Percentiles rank a stretch among this genome's conserved stretches.
These are phyloP conservation scores for Mycena galericulata DNA, from an alignment of 768 basidiomycete species.

Conservation along the genomic window DNA sequence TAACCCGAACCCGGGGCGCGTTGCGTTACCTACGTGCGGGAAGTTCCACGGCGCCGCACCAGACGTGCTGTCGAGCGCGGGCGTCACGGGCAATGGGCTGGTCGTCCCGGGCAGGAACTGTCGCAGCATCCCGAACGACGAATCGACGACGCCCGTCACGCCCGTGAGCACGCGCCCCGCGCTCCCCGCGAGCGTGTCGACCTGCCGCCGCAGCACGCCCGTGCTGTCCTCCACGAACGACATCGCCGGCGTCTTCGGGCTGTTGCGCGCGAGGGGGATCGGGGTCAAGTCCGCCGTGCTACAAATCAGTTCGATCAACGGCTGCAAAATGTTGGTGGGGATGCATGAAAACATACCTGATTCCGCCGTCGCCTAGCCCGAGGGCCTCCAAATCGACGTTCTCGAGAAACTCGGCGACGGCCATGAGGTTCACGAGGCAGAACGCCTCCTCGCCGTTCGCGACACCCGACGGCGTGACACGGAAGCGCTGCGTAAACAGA, in stretches of 20 bases:
- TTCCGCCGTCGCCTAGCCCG: conserved; percentile 71
- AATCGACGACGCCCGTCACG: conserved; percentile 89
- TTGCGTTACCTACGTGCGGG: conserved; percentile 22
- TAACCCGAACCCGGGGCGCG: conserved; percentile 71
- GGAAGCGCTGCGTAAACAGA: conserved; percentile 70
- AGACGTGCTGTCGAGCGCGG: conserved; percentile 32
- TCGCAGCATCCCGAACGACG: conserved; percentile 88
- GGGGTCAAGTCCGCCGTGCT: conserved; percentile 87
- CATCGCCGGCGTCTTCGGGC: conserved; percentile 55
- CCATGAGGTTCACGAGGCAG: conserved; percentile 94
- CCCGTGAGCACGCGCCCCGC: conserved; percentile 85
- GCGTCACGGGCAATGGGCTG: conserved; percentile 39
- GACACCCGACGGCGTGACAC: conserved; percentile 41
- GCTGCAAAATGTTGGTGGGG: too few species aligned
- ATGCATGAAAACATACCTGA: conserved; percentile 73
- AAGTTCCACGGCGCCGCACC: conserved; percentile 55
- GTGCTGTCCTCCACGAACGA: conserved; percentile 59
- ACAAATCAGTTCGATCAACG: too few species aligned
- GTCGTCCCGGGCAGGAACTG: conserved; percentile 71
- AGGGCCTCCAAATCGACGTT: conserved; percentile 86
- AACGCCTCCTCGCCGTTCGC: conserved; percentile 89
- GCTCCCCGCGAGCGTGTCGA: conserved; percentile 83
- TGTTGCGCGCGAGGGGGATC: conserved; percentile 75
- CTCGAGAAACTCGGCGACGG: conserved; percentile 95
- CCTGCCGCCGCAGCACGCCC: conserved; percentile 79